These are phyloP conservation scores for Bruguiera sexangula DNA, from an alignment of 345 rosid species.

Conservation along the genomic window DNA sequence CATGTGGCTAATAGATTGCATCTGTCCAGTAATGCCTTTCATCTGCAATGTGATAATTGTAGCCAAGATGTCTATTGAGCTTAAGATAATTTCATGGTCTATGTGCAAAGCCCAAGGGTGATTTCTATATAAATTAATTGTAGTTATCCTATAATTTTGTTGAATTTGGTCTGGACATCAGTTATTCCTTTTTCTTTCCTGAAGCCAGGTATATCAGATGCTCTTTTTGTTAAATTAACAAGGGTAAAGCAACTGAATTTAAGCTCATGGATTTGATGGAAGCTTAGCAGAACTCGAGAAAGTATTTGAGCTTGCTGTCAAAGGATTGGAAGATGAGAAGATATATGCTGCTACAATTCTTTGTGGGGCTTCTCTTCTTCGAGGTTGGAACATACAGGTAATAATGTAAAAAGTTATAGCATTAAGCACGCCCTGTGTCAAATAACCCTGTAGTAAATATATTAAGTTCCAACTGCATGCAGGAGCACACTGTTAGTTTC, in stretches of 20 bases:
- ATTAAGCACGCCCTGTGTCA: not conserved
- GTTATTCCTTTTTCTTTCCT: conserved; percentile 56
- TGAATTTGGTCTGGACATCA: conserved; percentile 50
- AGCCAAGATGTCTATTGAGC: not conserved
- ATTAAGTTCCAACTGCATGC: conserved; percentile 15
- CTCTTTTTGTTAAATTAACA: conserved; percentile 63
- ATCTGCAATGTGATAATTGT: conserved; percentile 3
- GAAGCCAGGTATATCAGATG: conserved; percentile 69
- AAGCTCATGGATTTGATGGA: conserved; percentile 85
- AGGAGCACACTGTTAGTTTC: conserved; percentile 78
- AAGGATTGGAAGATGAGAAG: conserved; percentile 87
- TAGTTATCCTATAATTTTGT: conserved; percentile 21
- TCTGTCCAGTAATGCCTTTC: not conserved
- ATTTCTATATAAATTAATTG: conserved; percentile 4
- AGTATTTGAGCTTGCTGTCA: conserved; percentile 79
- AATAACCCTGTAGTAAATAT: not conserved
- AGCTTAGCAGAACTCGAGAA: conserved; percentile 97
- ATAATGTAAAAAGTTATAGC: conserved; percentile 1
- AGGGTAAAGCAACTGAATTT: conserved; percentile 77
- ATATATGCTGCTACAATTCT: conserved; percentile 86
- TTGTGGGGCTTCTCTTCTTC: conserved; percentile 88
- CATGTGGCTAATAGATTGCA: too few species aligned
- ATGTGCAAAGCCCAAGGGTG: conserved; percentile 11
- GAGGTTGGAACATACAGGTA: conserved; percentile 98
- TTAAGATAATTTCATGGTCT: conserved; percentile 8